These are phyloP conservation scores for Arctostaphylos glauca DNA, from an alignment of 148 eudicot genomes.

Conservation along the genomic window DNA sequence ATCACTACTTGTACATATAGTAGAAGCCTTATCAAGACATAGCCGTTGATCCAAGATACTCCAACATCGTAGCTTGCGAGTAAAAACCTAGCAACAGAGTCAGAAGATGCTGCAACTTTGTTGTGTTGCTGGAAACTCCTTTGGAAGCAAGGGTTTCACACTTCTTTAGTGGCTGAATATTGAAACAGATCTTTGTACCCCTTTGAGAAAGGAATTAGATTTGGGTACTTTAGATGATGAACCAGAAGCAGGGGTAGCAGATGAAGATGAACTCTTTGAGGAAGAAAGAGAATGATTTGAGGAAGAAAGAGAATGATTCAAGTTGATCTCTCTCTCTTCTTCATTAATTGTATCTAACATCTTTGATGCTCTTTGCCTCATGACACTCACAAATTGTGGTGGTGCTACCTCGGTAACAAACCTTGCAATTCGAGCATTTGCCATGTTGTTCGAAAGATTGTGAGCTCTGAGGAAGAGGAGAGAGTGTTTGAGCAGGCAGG, in stretches of 20 bases:
- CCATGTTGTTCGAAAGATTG: slow-evolving; percentile 15
- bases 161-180: background rate
- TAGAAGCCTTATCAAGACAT: background rate
- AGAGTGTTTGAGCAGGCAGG: background rate
- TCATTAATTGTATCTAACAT: slow-evolving; percentile 37
- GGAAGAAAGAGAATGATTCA: background rate
- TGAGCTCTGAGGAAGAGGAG: slow-evolving; percentile 5
- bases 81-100: background rate
- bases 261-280: background rate
- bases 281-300: slow-evolving; percentile 9
- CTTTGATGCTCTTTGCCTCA: slow-evolving; percentile 33
- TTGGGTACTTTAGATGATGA: background rate
- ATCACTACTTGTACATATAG: background rate
- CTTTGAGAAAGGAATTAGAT: background rate
- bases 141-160: no score
- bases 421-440: slow-evolving; percentile 35
- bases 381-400: slow-evolving; percentile 36
- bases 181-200: background rate
- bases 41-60: background rate
- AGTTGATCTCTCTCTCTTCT: slow-evolving; percentile 27
- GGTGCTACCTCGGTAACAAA: slow-evolving; percentile 41
- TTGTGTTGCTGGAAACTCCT: no score
- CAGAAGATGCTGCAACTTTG: background rate
- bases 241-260: slow-evolving; percentile 5
- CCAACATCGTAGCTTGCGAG: background rate